Evolutionary conservation across 2,329 filamentous ascomycete genomes (phyloP), one percentile per base, ranked within the genome.

Genomic region (Aspergillus spinulosporus): DNA sequence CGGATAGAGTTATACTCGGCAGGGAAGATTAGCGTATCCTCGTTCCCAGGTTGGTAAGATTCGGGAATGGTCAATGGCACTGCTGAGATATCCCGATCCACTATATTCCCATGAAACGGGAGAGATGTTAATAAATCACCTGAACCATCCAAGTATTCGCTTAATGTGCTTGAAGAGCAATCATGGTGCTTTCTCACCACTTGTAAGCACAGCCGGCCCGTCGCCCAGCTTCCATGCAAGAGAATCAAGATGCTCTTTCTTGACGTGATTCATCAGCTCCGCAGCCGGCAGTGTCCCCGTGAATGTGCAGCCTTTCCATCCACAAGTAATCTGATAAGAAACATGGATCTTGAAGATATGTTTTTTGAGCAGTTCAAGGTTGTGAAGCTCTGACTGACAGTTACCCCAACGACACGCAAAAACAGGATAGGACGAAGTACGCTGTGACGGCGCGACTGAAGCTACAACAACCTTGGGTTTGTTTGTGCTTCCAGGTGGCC

Each of bases 381-480:
- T 88, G 68, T 88, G 85, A 4, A 88, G 72, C 60, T 85, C 78
- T 0, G 82, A 79, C 3, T 70, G 68, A 66, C 86, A 88, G 1
- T 72, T 69, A 50, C 78, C 70, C 85, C 85, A 88, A 42, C 74
- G 68, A 68, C 86, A 88, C 53, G 76, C 75, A 66, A 79, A 88
- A 4, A 82, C 76, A 47, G 60, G 65, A 50, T 71, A 74, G 12
- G 52, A 4, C 63, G 43, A 5, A 65, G 53, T 6, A 31, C 52
- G 7, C 57, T 57, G 29, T 50, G 57, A 1, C 49, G 39, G 4
- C 62, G 58, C 28, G 68, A 58, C 1, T 47, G 44, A 2, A 63
- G 61, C 40, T 67, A 52, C 48, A 66, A 62, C 5, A 67, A 31
- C 31, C 60, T 60, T 2, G 42, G 42, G 14, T 28, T 56, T 52